Conservation (phyloP, 208 protist species). For the Leishmania gerbilli region DNA sequence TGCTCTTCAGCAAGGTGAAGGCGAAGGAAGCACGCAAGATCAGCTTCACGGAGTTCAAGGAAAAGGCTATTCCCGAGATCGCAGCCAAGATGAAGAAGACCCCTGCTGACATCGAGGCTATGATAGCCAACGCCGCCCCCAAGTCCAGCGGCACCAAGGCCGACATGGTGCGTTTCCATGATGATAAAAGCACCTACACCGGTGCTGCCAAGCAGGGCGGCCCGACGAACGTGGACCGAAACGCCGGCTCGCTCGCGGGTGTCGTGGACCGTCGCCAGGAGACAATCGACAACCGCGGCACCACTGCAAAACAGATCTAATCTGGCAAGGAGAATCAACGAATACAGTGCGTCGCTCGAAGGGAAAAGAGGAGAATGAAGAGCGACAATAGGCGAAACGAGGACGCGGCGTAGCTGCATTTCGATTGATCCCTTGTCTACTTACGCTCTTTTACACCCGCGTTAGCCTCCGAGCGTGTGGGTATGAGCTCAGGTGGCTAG, state of each 20-base stretch:
- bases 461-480: not conserved
- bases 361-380: not conserved
- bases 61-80: constrained; percentile 81
- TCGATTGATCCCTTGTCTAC: not conserved
- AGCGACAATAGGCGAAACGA: not conserved
- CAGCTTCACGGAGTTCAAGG: constrained; percentile 69
- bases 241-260: constrained; percentile 77
- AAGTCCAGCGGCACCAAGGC: constrained; percentile 80
- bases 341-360: not conserved
- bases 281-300: constrained; percentile 76
- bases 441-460: not conserved
- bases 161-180: constrained; percentile 88
- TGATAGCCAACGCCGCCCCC: constrained; percentile 51
- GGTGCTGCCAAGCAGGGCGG: constrained; percentile 89
- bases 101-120: constrained; percentile 57
- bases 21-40: constrained; percentile 89
- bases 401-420: no score
- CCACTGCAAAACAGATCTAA: constrained; percentile 79
- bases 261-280: constrained; percentile 83
- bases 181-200: constrained; percentile 92
- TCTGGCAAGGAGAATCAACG: not conserved
- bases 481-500: not conserved
- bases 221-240: constrained; percentile 90
- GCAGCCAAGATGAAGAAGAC: constrained; percentile 88
- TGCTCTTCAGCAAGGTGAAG: constrained; percentile 93